Evolutionary conservation across 441 rosid genomes (phyloP).

Genomic region (Erodium chrysanthum): DNA sequence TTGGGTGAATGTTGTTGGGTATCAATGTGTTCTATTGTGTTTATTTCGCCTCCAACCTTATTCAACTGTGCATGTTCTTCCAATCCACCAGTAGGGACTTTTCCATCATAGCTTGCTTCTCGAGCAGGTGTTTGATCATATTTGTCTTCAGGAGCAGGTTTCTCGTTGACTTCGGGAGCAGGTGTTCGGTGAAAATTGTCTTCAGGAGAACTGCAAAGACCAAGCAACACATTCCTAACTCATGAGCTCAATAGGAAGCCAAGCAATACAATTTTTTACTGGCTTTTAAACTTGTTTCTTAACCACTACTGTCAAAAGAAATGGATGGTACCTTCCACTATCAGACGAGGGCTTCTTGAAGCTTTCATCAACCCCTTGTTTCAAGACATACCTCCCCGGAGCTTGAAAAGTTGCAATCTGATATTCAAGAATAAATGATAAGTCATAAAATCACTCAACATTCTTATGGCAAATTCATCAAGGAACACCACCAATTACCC

Average conservation of each 20-base stretch:
- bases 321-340: conserved; percentile 57
- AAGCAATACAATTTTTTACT: no score
- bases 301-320: conserved; percentile 16
- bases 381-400: conserved; percentile 69
- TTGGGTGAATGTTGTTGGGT: conserved; percentile 51
- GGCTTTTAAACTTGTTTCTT: no score
- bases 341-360: conserved; percentile 53
- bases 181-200: conserved; percentile 36
- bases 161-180: conserved; percentile 33
- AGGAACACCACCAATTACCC: conserved; percentile 37
- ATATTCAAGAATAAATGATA: conserved; percentile 30
- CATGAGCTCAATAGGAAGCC: conserved; percentile 11
- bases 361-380: conserved; percentile 58
- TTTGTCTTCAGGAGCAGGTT: conserved; percentile 40
- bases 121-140: conserved; percentile 34
- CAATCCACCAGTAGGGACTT: conserved; percentile 26
- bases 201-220: conserved; percentile 65
- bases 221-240: conserved; percentile 16
- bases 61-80: conserved; percentile 14
- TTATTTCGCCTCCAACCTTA: conserved; percentile 18
- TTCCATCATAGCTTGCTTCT: conserved; percentile 36
- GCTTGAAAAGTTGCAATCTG: conserved; percentile 81
- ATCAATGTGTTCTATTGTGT: conserved; percentile 35
- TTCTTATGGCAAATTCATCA: conserved; percentile 20
- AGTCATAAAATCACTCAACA: conserved; percentile 22